Evolutionary conservation across 2,329 filamentous ascomycete species (phyloP), one percentile per base, ranked within the genome.

Genomic region (Lachnellula willkommii): DNA sequence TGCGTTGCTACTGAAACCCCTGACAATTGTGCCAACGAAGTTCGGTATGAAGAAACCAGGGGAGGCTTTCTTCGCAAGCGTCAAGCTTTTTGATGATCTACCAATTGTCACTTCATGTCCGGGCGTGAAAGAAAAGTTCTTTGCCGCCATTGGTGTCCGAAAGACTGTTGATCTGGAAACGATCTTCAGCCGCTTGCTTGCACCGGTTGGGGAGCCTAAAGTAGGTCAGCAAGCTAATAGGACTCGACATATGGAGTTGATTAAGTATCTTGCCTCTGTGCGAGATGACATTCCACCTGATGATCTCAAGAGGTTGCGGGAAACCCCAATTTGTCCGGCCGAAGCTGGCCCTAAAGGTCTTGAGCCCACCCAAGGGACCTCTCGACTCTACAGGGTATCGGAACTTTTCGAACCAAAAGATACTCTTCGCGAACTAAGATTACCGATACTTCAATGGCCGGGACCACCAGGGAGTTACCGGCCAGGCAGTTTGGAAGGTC

Each of bases 131-230:
- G 93, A 97, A 47, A 96, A 95, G 69, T 89, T 99, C 59, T 73
- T 99, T 45, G 75, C 81, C 2, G 82, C 89, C 2, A 77, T 99
- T 35, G 93, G 94, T 3, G 92, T 99, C 26, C 85, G 94, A 57
- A 97, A 97, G 74, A 99, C 94, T 0, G 86, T 99, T 20, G 94
- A 99, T 64, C 76, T 99, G 2, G 90, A 90, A 35, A 93, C 95
- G 32, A 95, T 99, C 32, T 97, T 99, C 66, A 88, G 89, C 24
- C 82, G 93, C 46, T 79, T 99, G 45, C 80, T 96, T 63, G 85
- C 81, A 51, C 79, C 80, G 15, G 77, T 83, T 0, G 67, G 75
- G 0, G 74, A 79, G 14, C 71, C 70, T 9, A 75, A 77, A n/a
- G 68, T 70, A 20, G 71, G 74, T 20, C 79, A 80, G 26, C 73